Evolutionary conservation across 768 basidiomycete genomes (phyloP), one percentile per base, ranked within the genome.

Genomic region (Lactifluus subvellereus): DNA sequence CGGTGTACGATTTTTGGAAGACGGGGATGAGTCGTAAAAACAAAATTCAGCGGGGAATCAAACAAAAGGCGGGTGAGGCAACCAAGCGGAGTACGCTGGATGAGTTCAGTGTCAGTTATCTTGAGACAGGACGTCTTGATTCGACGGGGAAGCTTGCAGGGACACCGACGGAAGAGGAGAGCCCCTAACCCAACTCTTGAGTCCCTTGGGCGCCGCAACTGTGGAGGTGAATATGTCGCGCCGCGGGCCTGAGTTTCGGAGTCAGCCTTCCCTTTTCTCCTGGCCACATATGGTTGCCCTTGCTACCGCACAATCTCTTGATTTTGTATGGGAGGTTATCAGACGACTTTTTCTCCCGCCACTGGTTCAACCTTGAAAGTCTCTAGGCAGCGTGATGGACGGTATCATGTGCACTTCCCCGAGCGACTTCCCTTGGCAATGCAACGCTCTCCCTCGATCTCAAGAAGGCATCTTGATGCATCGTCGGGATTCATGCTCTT

Each of bases 181-280:
- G 49, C 37, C 57, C 49, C 48, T 58, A 56, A 56, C 54, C 54
- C 42, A 45, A 56, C 47, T 50, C 13, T 22, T 27, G 22, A 48
- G 49, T 9, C 27, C 27, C 27, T 27, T 27, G n/a, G 49, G 14
- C 8, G 53, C 37, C 8, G 53, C 37, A 40, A 54, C 37, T 27
- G 20, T 10, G 32, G 43, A 13, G 7, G 45, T 20, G 13, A 22
- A 51, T 27, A 10, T 40, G 40, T 43, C 27, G 32, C 35, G 40
- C n/a, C n/a, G 6, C 47, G 47, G 6, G 47, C 9, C 27, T 11
- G 16, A 38, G 33, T 40, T 52, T 43, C 49, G 47, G 40, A 22
- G 22, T 42, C 49, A 13, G 27, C 48, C 10, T 51, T 18, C 45
- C 55, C 11, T 54, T 42, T 40, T 32, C 27, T 18, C 55, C 47